Evolutionary conservation across 345 rosid species (phyloP), one percentile per base, ranked within the genome.

Genomic region (Psidium guajava): DNA sequence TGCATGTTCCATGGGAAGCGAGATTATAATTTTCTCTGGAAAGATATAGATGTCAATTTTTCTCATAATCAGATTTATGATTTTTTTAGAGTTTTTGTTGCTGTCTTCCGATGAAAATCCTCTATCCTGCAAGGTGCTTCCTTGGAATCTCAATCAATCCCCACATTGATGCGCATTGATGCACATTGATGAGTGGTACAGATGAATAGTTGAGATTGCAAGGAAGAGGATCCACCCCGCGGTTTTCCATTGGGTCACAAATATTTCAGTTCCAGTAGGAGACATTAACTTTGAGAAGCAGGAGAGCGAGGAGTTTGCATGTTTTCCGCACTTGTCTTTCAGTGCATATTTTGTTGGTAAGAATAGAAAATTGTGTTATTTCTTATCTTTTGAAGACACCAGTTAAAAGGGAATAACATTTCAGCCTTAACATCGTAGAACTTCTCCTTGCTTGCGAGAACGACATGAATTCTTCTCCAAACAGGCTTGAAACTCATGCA

Each of bases 401-500:
- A 18, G 12, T 69, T 69, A 24, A 69, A 69, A 32, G 77, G 44
- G 44, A 69, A 69, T 15, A 28, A 15, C 16, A 64, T 64, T 64
- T 69, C 77, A 36, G 6, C 77, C 77, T 32, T 32, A 32, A 32
- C 77, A 32, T 11, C 18, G 24, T 32, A 32, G 77, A 69, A 64
- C 77, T 64, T 64, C 44, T 69, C 77, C 77, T 69, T 69, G 4
- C 77, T 61, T 61, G 74, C 74, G 40, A 1, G 42, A 28, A 36
- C 36, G 36, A 61, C 74, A 61, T 10, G 40, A 61, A 61, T 36
- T 69, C 77, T 18, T 32, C 32, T 11, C 77, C 77, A 18, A 5
- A 36, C 44, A 69, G 77, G 77, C 77, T 40, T 5, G 47, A 16
- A 32, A 18, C 77, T 89, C 90, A 93, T 86, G 97, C 97, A 87